Evolutionary conservation across 257 asterid genomes (phyloP), one percentile per base, ranked within the genome.

Genomic region (Fraxinus pennsylvanica): DNA sequence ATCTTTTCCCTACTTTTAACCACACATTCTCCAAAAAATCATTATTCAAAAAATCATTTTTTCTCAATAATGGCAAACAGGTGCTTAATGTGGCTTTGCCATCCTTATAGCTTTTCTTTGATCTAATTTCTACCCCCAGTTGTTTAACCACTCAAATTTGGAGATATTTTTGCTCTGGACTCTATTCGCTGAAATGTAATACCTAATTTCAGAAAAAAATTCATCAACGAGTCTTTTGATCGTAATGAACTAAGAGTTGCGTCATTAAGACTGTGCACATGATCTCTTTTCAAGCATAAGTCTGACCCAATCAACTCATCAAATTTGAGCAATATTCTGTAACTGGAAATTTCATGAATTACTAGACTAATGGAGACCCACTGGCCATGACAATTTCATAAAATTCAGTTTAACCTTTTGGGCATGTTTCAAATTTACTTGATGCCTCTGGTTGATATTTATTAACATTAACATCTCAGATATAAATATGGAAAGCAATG

Each of bases 401-500:
- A 72, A 12, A 52, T 69, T 12, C 41, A 57, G 30, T 13, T 9
- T 10, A 9, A 76, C 68, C 69, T 43, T 19, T 15, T 78, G 30
- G 70, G 72, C 43, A 3, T 38, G 77, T 76, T 59, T 12, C 45
- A 76, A 36, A 63, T 75, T 57, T 68, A 71, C 54, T 52, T 72
- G 14, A 41, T 41, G 47, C 47, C 47, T 29, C 68, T 32, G 65
- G 38, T 73, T 81, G 47, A 73, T 77, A 27, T 73, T 74, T 82
- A 15, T 77, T 82, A 80, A 39, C 68, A 74, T 78, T 82, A 80
- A 39, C 68, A 74, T 78, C 50, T 80, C 87, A 79, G 91, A 82
- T 85, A 43, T 27, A 73, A 80, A 81, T 76, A 77, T 25, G 71
- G 90, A 83, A 85, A 80, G 75, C 79, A 75, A 83, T 41, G 88